Evolutionary conservation across 352 stramenopile genomes (phyloP), one percentile per base, ranked within the genome.

Genomic region (Thraustochytrium sp.): DNA sequence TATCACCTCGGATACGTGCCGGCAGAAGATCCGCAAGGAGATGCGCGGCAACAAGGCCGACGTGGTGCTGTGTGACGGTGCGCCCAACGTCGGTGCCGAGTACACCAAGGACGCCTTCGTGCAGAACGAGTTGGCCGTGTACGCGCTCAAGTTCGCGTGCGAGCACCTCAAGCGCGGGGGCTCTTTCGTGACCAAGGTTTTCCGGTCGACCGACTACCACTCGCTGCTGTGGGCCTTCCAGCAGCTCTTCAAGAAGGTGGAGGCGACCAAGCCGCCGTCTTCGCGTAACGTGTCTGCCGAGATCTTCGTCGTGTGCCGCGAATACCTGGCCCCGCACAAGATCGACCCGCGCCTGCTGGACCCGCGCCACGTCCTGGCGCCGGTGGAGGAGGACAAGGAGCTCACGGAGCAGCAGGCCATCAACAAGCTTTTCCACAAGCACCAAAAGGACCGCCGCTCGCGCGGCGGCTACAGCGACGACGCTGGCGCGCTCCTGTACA

Each of bases 41-140:
- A 93, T 96, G 87, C 89, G 95, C 76, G 93, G 88, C 82, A 94
- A 91, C 89, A 91, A 96, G 77, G 89, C 82, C 0, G 96, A 99
- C 87, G 95, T 99, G 0, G 97, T 99, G 40, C 91, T 99, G 4
- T 98, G 97, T 87, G 97, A 99, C 89, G 97, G 97, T 59, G 97
- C 97, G 8, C 97, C 97, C 4, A 99, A 99, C 88, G 94, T 99
- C 51, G 97, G 97, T 68, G 94, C 96, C 3, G 92, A 95, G 74
- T 99, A 99, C 88, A 93, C 93, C 40, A 98, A 98, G 87, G 97
- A 99, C 86, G 97, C 97, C 23, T 99, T 99, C 88, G 92, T 98
- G 87, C 97, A 99, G 89, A 82, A 80, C 51, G 46, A 63, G 85
- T 90, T 99, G 51, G 91, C 95, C 44, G 88, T 99, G 0, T 90